A percentile compares a stretch with the other conserved stretches of the same genome.
Evolutionary conservation across 768 basidiomycete species (phyloP).

Genomic region (Phylloporus sp.): DNA sequence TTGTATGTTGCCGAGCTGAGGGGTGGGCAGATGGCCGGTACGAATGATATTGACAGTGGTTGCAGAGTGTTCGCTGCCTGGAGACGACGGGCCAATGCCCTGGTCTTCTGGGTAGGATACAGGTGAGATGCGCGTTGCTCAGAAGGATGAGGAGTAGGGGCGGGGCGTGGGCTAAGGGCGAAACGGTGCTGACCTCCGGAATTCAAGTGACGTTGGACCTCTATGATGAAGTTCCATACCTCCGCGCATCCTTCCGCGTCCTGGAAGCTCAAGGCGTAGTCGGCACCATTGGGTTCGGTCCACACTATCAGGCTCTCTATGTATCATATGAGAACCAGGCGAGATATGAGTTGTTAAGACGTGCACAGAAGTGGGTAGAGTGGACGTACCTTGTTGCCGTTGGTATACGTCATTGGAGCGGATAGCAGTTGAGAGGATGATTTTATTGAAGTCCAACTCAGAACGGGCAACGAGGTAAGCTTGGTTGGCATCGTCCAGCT

Average conservation of each 20-base stretch:
- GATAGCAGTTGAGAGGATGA: conserved; percentile 77
- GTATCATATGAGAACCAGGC: conserved; percentile 13
- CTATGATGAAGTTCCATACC: conserved; percentile 95
- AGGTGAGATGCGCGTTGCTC: conserved; percentile 14
- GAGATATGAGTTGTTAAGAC: conserved; percentile 1
- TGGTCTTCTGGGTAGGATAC: conserved; percentile 39
- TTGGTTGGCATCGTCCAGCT: conserved; percentile 71
- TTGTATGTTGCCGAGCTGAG: conserved; percentile 68
- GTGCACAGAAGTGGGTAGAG: not conserved
- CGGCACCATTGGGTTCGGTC: conserved; percentile 93
- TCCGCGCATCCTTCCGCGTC: conserved; percentile 93
- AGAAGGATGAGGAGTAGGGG: conserved; percentile 11
- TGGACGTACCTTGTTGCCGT: conserved; percentile 69
- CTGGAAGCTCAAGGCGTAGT: conserved; percentile 96
- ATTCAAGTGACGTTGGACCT: conserved; percentile 84
- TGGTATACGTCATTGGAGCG: conserved; percentile 83
- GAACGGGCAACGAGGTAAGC: conserved; percentile 82
- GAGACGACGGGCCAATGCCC: conserved; percentile 53
- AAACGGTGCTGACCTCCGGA: conserved; percentile 44
- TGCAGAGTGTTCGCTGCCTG: conserved; percentile 53
- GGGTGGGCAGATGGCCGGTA: conserved; percentile 68
- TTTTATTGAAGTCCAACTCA: conserved; percentile 63
- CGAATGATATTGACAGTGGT: conserved; percentile 64
- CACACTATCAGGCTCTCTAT: conserved; percentile 97
- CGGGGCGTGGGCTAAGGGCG: conserved; percentile 17